These are phyloP conservation scores for Termitomyces bulborhizus DNA, from an alignment of 768 basidiomycete species.

Conservation along the genomic window DNA sequence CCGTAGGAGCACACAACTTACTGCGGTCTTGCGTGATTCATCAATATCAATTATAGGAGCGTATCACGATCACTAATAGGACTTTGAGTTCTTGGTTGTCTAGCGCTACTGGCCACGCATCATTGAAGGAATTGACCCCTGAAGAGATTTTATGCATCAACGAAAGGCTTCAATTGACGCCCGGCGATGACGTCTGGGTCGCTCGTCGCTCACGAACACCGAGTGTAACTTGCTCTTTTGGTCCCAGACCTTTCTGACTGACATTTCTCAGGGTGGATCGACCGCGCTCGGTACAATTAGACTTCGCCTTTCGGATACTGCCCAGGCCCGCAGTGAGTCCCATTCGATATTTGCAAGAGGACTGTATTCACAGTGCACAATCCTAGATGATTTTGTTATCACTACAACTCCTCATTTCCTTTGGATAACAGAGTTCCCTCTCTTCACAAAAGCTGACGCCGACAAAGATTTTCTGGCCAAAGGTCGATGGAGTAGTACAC, in stretches of 20 bases:
- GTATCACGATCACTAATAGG: slow-evolving; percentile 38
- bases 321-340: slow-evolving; percentile 54
- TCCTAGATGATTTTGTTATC: slow-evolving; percentile 50
- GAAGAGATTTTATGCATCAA: slow-evolving; percentile 29
- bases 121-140: slow-evolving; percentile 13
- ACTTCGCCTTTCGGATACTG: slow-evolving; percentile 58
- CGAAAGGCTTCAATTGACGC: slow-evolving; percentile 33
- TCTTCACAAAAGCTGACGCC: slow-evolving; percentile 79
- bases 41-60: slow-evolving; percentile 31
- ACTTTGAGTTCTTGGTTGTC: slow-evolving; percentile 44
- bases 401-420: slow-evolving; percentile 71
- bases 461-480: slow-evolving; percentile 85
- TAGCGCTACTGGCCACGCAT: slow-evolving; percentile 20
- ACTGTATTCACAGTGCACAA: slow-evolving; percentile 8
- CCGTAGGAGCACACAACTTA: slow-evolving; percentile 19
- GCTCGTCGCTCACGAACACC: slow-evolving; percentile 41
- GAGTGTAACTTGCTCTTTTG: slow-evolving; percentile 36
- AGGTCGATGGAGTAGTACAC: slow-evolving; percentile 88
- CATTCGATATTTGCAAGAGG: slow-evolving; percentile 1
- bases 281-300: slow-evolving; percentile 73
- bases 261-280: slow-evolving; percentile 66
- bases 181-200: slow-evolving; percentile 56
- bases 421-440: slow-evolving; percentile 94
- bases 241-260: slow-evolving; percentile 16
- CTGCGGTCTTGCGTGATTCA: slow-evolving; percentile 10